These are phyloP conservation scores for Boletus insuetus DNA, from an alignment of 768 basidiomycete species.

Conservation along the genomic window DNA sequence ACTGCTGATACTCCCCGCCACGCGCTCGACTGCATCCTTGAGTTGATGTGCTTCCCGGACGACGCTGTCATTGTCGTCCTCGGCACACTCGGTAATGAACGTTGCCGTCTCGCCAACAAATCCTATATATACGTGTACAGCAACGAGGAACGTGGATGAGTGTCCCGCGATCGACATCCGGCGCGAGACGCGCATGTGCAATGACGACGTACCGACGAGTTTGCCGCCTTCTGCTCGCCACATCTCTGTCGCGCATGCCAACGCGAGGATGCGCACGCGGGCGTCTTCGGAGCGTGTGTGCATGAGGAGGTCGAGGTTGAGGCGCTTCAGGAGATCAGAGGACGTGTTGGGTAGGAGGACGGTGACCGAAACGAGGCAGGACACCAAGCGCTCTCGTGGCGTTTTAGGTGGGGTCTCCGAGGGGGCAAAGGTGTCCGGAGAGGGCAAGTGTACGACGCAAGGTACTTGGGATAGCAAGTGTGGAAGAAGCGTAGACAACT, in stretches of 20 bases:
- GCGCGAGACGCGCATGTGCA: not conserved
- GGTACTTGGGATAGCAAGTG: slow-evolving; percentile 66
- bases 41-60: slow-evolving; percentile 65
- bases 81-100: slow-evolving; percentile 83
- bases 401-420: not conserved
- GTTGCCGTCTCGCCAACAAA: slow-evolving; percentile 79
- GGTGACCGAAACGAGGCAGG: slow-evolving; percentile 20
- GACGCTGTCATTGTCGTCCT: slow-evolving; percentile 86
- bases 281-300: slow-evolving; percentile 84
- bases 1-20: slow-evolving; percentile 56
- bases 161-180: not conserved
- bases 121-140: slow-evolving; percentile 43
- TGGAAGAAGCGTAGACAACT: slow-evolving; percentile 58
- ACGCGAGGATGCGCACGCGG: slow-evolving; percentile 63
- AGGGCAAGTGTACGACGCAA: slow-evolving; percentile 38
- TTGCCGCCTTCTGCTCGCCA: slow-evolving; percentile 80
- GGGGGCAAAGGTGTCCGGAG: not conserved
- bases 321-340: slow-evolving; percentile 57
- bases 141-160: not conserved
- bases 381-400: slow-evolving; percentile 9
- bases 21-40: slow-evolving; percentile 68
- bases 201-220: slow-evolving; percentile 54
- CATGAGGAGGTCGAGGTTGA: slow-evolving; percentile 86
- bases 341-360: slow-evolving; percentile 17
- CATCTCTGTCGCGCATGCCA: slow-evolving; percentile 64